Base-by-base conservation (phyloP, 2,329 filamentous ascomycete species). In the Pseudogymnoascus verrucosus region DNA sequence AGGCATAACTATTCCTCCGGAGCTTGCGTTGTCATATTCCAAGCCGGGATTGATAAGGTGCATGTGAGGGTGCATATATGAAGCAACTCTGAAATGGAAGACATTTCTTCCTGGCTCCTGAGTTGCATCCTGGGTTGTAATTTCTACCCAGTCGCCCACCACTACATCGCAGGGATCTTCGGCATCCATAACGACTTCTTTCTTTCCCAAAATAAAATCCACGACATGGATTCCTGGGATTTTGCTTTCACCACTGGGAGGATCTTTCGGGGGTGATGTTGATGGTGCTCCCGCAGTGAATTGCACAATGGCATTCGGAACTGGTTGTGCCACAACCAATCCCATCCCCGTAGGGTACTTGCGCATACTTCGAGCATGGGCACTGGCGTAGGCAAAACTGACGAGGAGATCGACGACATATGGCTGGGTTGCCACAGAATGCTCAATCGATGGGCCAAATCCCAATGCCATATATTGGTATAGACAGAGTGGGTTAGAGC, bases 401-500 rank as follows among this genome's bases (percentile, higher is more conserved):
- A 96, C 76, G 0, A 97, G 81, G 1, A 97, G 79, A 71, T 97
- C 93, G 11, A 96, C 89, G 0, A 96, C 91, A 63, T 87, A 85
- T 1, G 91, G 90, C 71, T 93, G 89, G 11, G 84, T 84, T 26
- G 89, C 71, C 21, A 97, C 89, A 71, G 96, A 91, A 71, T 93
- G 86, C 72, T 97, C 92, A 63, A 96, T 85, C 69, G 86, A 91
- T 1, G 90, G 89, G 0, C 92, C 93, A 70, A 96, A 88, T 0
- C 91, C 91, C n/a, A 96, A 79, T 14, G 84, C 81, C 81, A 96
- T 89, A 76, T 95, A 96, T 71, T 97, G 93, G 70, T 90, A 96
- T 3, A 96, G 78, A 70, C 93, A 97, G 2, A 97, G 75, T 12
- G 79, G 80, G 39, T 82, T 84, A 34, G 85, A 84, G 73, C 93